phyloP scores from a whole-genome alignment of 1,139 yeast genomes.

The Debaryomyces psychrophilus region DNA sequence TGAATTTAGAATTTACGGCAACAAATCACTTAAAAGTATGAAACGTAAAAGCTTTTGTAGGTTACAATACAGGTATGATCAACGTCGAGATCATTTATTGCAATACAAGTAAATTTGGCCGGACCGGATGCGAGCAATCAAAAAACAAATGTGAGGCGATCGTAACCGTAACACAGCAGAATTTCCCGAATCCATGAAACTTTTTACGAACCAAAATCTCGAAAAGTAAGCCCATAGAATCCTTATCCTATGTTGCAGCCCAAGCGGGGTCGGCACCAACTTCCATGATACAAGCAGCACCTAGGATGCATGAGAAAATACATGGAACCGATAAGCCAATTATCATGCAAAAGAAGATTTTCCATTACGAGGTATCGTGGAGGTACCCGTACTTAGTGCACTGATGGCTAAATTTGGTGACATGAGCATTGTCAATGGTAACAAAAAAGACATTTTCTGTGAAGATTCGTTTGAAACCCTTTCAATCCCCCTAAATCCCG shows the following conservation, averaged over 20 bases:
- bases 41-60: too few species aligned
- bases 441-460: slow-evolving; percentile 25
- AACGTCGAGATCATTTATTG: too few species aligned
- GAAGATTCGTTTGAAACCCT: slow-evolving; percentile 49
- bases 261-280: slow-evolving; percentile 23
- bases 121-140: too few species aligned
- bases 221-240: slow-evolving; percentile 34
- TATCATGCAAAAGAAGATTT: slow-evolving; percentile 29
- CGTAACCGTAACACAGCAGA: too few species aligned
- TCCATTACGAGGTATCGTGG: slow-evolving; percentile 27
- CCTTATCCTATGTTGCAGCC: slow-evolving; percentile 21
- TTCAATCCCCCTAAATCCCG: slow-evolving; percentile 53
- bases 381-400: slow-evolving; percentile 36
- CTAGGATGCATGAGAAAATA: slow-evolving; percentile 30
- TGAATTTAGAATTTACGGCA: too few species aligned
- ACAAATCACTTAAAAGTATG: too few species aligned
- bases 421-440: slow-evolving; percentile 33
- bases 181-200: slow-evolving; percentile 38
- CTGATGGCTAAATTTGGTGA: slow-evolving; percentile 37
- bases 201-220: slow-evolving; percentile 30
- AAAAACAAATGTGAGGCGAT: too few species aligned
- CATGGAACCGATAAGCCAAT: slow-evolving; percentile 32
- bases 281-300: slow-evolving; percentile 36
- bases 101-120: too few species aligned
- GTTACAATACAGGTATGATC: too few species aligned